Conservation (phyloP, 75 land plant species). For the Selaginella moellendorffii region DNA sequence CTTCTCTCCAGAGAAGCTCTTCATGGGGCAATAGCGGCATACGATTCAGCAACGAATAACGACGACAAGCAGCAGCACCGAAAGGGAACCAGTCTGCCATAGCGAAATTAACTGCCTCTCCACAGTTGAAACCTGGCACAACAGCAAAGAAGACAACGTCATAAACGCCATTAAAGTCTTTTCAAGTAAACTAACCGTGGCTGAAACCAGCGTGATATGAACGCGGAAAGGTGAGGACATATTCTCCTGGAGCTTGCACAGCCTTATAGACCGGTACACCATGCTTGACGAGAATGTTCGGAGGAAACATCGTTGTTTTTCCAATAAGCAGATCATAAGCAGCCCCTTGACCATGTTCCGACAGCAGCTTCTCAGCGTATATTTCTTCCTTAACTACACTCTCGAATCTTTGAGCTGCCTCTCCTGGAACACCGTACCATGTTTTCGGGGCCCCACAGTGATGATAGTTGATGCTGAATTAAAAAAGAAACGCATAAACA, state of each 20-base stretch:
- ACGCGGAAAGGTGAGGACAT: slow-evolving; percentile 73
- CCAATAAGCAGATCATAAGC: slow-evolving; percentile 74
- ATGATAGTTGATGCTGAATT: slow-evolving; percentile 82
- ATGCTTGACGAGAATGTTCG: slow-evolving; percentile 47
- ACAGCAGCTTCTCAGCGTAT: slow-evolving; percentile 42
- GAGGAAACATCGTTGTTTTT: slow-evolving; percentile 92
- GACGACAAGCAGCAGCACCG: slow-evolving; percentile 64
- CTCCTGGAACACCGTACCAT: slow-evolving; percentile 92
- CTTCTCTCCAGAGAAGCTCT: slow-evolving; percentile 79
- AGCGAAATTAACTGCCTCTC: slow-evolving; percentile 95
- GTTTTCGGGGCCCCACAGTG: slow-evolving; percentile 94
- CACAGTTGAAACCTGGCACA: slow-evolving; percentile 97
- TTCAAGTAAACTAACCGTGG: slow-evolving; percentile 41
- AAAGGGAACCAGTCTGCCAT: slow-evolving; percentile 83
- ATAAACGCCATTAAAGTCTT: not conserved
- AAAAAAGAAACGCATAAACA: not conserved
- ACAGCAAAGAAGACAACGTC: too few species aligned
- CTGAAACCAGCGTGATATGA: slow-evolving; percentile 94
- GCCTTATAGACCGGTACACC: slow-evolving; percentile 76
- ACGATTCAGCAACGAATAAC: slow-evolving; percentile 69
- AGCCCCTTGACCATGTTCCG: slow-evolving; percentile 56
- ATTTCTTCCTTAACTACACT: slow-evolving; percentile 52
- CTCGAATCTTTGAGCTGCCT: slow-evolving; percentile 65
- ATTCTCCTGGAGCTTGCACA: slow-evolving; percentile 85
- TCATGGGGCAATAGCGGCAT: slow-evolving; percentile 73